Evolutionary conservation across 257 asterid species (phyloP).

Genomic region (Galeopsis tetrahit): DNA sequence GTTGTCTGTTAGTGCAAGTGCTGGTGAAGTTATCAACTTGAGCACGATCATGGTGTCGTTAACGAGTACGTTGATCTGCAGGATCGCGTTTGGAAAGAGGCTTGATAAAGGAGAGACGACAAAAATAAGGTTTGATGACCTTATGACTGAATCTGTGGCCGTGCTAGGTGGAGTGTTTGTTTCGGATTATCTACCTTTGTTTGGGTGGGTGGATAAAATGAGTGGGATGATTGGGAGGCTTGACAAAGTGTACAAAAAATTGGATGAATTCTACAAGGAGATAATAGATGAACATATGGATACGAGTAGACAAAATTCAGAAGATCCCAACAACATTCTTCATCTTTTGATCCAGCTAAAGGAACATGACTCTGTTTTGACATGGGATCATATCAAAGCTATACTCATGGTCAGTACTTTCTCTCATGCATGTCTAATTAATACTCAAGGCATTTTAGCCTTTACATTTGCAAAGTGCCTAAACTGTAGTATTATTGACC

Average conservation of each 20-base stretch:
- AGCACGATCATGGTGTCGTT: no score
- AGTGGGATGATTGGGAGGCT: slow-evolving; percentile 43
- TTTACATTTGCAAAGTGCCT: no score
- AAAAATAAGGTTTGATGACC: slow-evolving; percentile 1
- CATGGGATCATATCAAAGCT: slow-evolving; percentile 32
- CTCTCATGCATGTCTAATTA: no score
- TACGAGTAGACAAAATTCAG: background rate
- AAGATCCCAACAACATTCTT: slow-evolving; percentile 26
- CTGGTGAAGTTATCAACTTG: no score
- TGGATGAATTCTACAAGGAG: slow-evolving; percentile 40
- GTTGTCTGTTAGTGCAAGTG: no score
- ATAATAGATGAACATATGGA: slow-evolving; percentile 43
- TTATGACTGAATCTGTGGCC: slow-evolving; percentile 42
- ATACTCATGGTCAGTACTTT: slow-evolving; percentile 34
- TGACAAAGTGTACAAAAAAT: slow-evolving; percentile 22
- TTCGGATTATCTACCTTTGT: background rate
- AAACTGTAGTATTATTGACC: no score
- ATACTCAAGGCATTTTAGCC: no score
- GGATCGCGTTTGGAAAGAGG: no score
- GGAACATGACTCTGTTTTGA: background rate
- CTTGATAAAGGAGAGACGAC: no score
- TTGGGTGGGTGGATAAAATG: slow-evolving; percentile 42
- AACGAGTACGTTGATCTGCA: no score
- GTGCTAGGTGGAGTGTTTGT: slow-evolving; percentile 41
- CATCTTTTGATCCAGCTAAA: slow-evolving; percentile 44